Base-by-base conservation (phyloP, 139 green algal genomes). In the Microglena sp. region DNA sequence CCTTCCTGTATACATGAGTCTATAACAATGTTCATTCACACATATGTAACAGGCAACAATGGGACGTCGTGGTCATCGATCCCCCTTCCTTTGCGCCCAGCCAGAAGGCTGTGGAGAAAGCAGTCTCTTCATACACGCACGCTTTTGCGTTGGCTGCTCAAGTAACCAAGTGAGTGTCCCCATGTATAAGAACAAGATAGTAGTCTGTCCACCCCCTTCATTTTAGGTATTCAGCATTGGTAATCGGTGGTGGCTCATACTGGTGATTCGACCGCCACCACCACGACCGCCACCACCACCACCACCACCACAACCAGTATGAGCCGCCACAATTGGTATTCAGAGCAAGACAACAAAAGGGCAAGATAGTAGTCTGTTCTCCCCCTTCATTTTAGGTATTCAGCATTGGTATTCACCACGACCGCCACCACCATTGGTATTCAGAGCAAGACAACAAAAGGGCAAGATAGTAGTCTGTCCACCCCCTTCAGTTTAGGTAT, bases 31-130 rank as follows among this genome's bases (percentile, higher is more conserved):
- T 18, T 24, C 40, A 50, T 50, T 11, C 40, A 18, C 40, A 50
- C 40, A 50, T n/a, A 31, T n/a, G n/a, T n/a, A 21, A 43, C 56
- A 64, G 56, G 56, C 29, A 64, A 31, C 24, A 5, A 6, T 64
- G 56, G 60, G 68, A 69, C 28, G 30, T 75, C 21, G 68, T 75
- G 27, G 62, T 75, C 4, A 55, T 69, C 22, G 68, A 75, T 55
- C 68, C 68, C 5, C 68, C 68, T 27, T 73, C 67, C 27, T 85
- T 85, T 54, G 74, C 74, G 5, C 74, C 78, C 31, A 82, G 63
- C 59, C 75, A 82, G 66, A 28, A 33, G 31, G 33, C 66, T 0
- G 69, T 80, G n/a, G 58, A 67, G 1, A 78, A 70, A 29, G 78
- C 71, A 0, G 24, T 33, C 2, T 66, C 62, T 2, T 68, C 65